phyloP scores from a whole-genome alignment of 176 grass and related monocot species.

The Elaeis guineensis region DNA sequence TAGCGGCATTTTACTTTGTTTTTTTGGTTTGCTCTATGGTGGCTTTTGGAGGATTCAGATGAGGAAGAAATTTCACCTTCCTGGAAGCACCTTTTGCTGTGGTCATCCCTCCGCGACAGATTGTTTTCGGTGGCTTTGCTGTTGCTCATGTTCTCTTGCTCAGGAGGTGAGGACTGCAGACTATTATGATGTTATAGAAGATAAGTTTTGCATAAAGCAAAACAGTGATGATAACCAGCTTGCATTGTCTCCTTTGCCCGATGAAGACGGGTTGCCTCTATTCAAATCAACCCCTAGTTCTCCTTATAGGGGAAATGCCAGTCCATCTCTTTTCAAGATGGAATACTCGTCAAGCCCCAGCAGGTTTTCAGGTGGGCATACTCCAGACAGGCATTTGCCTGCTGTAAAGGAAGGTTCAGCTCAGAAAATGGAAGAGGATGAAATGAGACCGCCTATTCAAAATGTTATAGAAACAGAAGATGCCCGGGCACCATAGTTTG shows the following conservation, averaged over 20 bases:
- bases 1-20: neutral
- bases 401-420: too few species aligned
- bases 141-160: conserved; percentile 10
- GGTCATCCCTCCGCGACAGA: neutral
- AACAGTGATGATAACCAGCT: conserved; percentile 16
- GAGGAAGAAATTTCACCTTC: conserved; percentile 3
- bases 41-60: conserved; percentile 13
- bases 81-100: neutral
- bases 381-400: conserved; percentile 26
- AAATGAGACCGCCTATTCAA: conserved; percentile 35
- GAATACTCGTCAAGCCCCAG: conserved; percentile 31
- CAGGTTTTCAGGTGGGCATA: conserved; percentile 26
- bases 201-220: conserved; percentile 1
- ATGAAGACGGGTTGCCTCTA: conserved; percentile 42
- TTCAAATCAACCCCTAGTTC: conserved; percentile 42
- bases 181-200: neutral
- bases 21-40: conserved; percentile 10
- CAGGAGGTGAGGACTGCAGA: conserved; percentile 7
- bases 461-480: conserved; percentile 24
- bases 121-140: conserved; percentile 4
- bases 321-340: conserved; percentile 36
- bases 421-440: neutral
- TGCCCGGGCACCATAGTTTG: too few species aligned
- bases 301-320: conserved; percentile 25
- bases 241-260: conserved; percentile 29